Evolutionary conservation across 768 basidiomycete species (phyloP), one percentile per base, ranked within the genome.

Genomic region (Calocera viscosa): DNA sequence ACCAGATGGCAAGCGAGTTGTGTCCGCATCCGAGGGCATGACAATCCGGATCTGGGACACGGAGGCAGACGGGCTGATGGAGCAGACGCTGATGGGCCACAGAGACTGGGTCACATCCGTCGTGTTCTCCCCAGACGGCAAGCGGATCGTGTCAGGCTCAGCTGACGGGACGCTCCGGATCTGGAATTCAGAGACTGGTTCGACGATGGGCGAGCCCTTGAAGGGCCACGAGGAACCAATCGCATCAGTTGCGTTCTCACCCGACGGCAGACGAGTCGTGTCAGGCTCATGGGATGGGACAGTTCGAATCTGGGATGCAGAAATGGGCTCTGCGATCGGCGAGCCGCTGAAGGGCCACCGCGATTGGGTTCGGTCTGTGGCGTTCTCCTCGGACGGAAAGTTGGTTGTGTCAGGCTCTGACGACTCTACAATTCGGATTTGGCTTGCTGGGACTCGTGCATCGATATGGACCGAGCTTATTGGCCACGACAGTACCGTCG

Each of bases 191-290:
- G 35, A 38, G 5, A 38, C 35, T 14, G 35, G 35, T 14, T 5
- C 5, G 35, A 5, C 35, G 14, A 38, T 38, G 7, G 35, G 35
- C 14, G 35, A 38, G 14, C 35, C 35, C 35, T 38, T 38, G 35
- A 38, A 38, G 7, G 35, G 35, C 35, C 35, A 38, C 35, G 19
- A n/a, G n/a, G n/a, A n/a, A n/a, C n/a, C n/a, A n/a, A n/a, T n/a
- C n/a, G n/a, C n/a, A n/a, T n/a, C 35, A 38, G 35, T 38, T 5
- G 35, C 16, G 43, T 24, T 24, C 19, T 47, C 24, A 8, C 43
- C 24, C 3, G 71, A 72, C 70, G 71, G 69, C 2, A 10, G 19
- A 26, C 43, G 49, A 24, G 33, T 67, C 33, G 64, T 47, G 11
- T 67, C 67, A 22, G 67, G 67, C 10, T 67, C 67, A 2, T 7